Base-by-base conservation (phyloP, 1,139 yeast genomes). In the Blastobotrys elegans region DNA sequence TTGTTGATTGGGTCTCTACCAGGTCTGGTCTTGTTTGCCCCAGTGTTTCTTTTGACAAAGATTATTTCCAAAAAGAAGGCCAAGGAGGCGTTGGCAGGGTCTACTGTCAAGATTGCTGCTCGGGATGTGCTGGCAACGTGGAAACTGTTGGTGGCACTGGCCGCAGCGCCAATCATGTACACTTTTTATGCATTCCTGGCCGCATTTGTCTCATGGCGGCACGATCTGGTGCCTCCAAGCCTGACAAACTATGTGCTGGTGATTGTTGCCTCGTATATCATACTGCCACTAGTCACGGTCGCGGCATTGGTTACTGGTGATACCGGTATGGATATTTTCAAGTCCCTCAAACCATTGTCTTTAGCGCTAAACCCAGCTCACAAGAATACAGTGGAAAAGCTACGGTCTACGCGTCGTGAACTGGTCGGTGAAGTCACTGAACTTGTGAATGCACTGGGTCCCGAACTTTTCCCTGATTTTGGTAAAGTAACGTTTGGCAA, bases 111-210 rank as follows among this genome's bases (percentile, higher is more conserved):
- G 64, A 83, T 92, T 54, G 80, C 81, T 59, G 98, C 96, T 22
- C 82, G 83, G 50, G 98, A 92, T 65, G 97, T 92, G 24, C 75
- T 89, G 50, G 96, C 97, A 1, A 89, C 97, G 1, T 89, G 98
- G 98, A 92, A 92, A 66, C 82, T 92, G 39, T 73, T 92, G 55
- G 90, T 92, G 40, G 82, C 92, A 32, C 76, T 92, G 79, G 95
- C 92, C 6, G 71, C 87, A 50, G 94, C 97, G 0, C 98, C 98
- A 1, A 65, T 88, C 33, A 71, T 92, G 32, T 92, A 90, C 68
- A 78, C 82, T 40, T 73, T 84, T 51, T 92, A 92, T 66, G 89
- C 97, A 0, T 61, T 81, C 5, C 56, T 86, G 36, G 84, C 87
- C 22, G 77, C 87, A 13, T 72, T 70, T 61, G 42, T 60, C 32